Evolutionary conservation across 306 rosid species (phyloP).

Genomic region (Sphenostylis stenocarpa): DNA sequence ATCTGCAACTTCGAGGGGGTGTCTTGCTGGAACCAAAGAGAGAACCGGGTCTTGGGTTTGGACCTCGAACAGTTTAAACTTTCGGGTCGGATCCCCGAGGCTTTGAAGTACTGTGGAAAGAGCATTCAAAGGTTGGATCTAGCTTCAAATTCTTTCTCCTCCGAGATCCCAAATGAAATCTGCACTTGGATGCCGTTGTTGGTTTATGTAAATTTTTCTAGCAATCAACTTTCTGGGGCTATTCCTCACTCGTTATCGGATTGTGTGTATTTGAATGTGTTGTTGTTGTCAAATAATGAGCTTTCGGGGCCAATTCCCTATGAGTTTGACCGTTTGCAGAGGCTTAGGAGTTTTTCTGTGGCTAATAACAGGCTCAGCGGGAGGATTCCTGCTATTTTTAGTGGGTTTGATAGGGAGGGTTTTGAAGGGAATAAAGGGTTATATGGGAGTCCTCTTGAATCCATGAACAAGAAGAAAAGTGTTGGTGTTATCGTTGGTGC

Average conservation of each 20-base stretch:
- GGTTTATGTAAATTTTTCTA: conserved; percentile 61
- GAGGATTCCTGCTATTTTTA: conserved; percentile 45
- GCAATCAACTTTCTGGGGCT: conserved; percentile 50
- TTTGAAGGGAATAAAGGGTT: conserved; percentile 74
- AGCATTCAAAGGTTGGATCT: conserved; percentile 70
- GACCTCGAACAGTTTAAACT: conserved; percentile 55
- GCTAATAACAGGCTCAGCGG: conserved; percentile 69
- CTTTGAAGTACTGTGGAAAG: conserved; percentile 56
- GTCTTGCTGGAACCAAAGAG: conserved; percentile 68
- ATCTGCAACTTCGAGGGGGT: conserved; percentile 70
- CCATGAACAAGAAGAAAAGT: conserved; percentile 69
- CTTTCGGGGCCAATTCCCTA: conserved; percentile 66
- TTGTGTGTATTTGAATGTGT: conserved; percentile 60
- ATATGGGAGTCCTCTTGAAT: conserved; percentile 74
- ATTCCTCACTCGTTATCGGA: conserved; percentile 57
- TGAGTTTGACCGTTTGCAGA: conserved; percentile 49
- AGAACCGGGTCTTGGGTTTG: conserved; percentile 60
- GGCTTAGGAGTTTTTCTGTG: conserved; percentile 65
- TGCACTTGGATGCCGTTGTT: conserved; percentile 75
- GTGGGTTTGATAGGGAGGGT: conserved; percentile 31
- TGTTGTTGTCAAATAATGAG: conserved; percentile 49
- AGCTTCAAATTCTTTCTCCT: conserved; percentile 43
- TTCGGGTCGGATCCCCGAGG: conserved; percentile 56
- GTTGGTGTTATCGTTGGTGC: conserved; percentile 83
- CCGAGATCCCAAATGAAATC: conserved; percentile 60